A percentile compares a stretch with the other conserved stretches of the same genome.
Evolutionary conservation across 2,329 filamentous ascomycete species (phyloP).

Genomic region (Tolypocladium tropicale): DNA sequence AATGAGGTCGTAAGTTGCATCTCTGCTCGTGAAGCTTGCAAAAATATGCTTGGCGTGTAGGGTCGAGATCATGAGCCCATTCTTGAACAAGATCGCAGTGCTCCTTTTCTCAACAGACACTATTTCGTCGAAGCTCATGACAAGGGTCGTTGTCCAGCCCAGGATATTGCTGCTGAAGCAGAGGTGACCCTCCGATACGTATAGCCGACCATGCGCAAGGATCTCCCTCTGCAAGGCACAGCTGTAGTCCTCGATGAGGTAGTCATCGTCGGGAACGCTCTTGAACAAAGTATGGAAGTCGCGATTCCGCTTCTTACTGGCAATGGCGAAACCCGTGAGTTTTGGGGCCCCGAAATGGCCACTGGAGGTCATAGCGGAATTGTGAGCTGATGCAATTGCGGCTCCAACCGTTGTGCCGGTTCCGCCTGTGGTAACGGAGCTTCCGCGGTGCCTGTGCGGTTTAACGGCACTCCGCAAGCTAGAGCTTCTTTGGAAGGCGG

Average conservation of each 20-base stretch:
- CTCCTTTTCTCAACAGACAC: conserved; percentile 95
- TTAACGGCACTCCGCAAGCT: conserved; percentile 56
- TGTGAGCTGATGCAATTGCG: conserved; percentile 59
- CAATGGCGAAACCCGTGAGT: conserved; percentile 89
- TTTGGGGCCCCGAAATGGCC: conserved; percentile 54
- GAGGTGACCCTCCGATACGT: conserved; percentile 93
- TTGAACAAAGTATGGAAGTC: conserved; percentile 93
- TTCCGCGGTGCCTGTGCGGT: conserved; percentile 66
- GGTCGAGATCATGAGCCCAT: conserved; percentile 93
- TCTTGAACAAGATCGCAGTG: conserved; percentile 91
- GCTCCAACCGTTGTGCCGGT: conserved; percentile 48
- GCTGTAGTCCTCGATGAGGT: conserved; percentile 96
- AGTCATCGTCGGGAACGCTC: conserved; percentile 95
- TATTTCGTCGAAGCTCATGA: conserved; percentile 97
- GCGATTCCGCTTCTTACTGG: conserved; percentile 88
- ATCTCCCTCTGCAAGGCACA: conserved; percentile 95
- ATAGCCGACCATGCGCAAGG: conserved; percentile 82
- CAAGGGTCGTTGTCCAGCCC: conserved; percentile 93
- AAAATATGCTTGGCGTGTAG: conserved; percentile 93
- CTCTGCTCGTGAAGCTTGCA: conserved; percentile 86
- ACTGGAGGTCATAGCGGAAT: conserved; percentile 56
- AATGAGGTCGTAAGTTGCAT: conserved; percentile 93
- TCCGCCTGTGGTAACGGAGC: conserved; percentile 59
- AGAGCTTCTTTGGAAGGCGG: conserved; percentile 49
- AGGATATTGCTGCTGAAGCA: conserved; percentile 99